Evolutionary conservation across 371 early-diverging fungal species (phyloP).

Genomic region (Syncephalastrum sp.): DNA sequence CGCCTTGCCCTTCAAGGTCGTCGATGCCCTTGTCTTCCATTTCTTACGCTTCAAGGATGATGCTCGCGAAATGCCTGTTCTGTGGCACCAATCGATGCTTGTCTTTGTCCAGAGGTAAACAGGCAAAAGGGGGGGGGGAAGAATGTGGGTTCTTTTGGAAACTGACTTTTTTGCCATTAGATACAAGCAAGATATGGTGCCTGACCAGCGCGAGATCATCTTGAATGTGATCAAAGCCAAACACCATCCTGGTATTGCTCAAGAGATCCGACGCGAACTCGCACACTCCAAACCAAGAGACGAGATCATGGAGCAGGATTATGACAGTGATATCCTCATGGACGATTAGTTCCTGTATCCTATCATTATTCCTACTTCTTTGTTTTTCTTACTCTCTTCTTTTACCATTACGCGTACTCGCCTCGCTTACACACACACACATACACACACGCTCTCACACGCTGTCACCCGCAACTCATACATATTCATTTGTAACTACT

Average conservation of each 20-base stretch:
- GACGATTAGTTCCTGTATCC: slow-evolving; percentile 7
- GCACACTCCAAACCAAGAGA: slow-evolving; percentile 63
- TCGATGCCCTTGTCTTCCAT: slow-evolving; percentile 94
- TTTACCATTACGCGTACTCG: background rate
- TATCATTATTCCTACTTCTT: background rate
- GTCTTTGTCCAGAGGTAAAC: slow-evolving; percentile 87
- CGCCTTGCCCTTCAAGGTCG: slow-evolving; percentile 95
- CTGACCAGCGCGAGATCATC: slow-evolving; percentile 92
- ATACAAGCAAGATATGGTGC: slow-evolving; percentile 93
- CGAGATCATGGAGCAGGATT: slow-evolving; percentile 49
- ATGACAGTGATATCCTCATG: slow-evolving; percentile 23
- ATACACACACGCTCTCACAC: no score
- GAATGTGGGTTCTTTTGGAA: no score
- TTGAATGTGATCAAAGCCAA: slow-evolving; percentile 79
- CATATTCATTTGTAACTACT: no score
- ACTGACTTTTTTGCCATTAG: slow-evolving; percentile 25
- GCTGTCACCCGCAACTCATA: no score
- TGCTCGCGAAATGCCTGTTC: slow-evolving; percentile 85
- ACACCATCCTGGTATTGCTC: slow-evolving; percentile 80
- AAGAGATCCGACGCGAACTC: slow-evolving; percentile 92
- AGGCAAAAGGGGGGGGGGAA: background rate
- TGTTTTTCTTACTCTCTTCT: slow-evolving; percentile 1
- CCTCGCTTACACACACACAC: no score
- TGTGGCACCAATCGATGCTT: slow-evolving; percentile 96
- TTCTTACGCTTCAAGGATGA: slow-evolving; percentile 88